Base-by-base conservation (phyloP, 1,139 yeast genomes). In the Geotrichum macrosporum region DNA sequence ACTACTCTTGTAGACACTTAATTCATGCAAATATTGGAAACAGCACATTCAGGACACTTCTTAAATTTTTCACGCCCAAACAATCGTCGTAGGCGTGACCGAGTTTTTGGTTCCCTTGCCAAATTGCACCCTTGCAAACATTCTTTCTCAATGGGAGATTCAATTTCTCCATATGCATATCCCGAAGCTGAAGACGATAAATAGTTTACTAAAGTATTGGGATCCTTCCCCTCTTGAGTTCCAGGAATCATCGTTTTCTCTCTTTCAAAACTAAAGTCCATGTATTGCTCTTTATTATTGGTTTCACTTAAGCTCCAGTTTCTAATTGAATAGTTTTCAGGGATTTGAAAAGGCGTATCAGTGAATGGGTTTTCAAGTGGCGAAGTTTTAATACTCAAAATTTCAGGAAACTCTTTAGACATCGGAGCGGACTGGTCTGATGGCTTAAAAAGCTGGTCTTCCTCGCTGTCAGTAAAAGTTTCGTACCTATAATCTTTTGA, bases 281-380 rank as follows among this genome's bases (percentile, higher is more conserved):
- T 9, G 16, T 13, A 13, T n/a, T 32, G 16, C n/a, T n/a, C n/a
- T n/a, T n/a, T n/a, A 12, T 12, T 30, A 30, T 13, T 6, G 33
- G 16, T 9, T 5, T 24, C 27, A 24, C 27, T 8, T 10, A 24
- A 8, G 10, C 27, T 24, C 27, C 27, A 24, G 27, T 24, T 10
- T 8, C 6, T 6, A 6, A 24, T 10, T 8, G 27, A 24, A 24
- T 24, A 24, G 27, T 10, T 24, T 24, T 24, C 9, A 24, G 27
- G 27, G 6, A 31, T 31, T 12, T 31, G 13, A 15, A 15, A 12
- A 8, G 34, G 34, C 8, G 35, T 16, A 19, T 33, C 35, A 19
- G 8, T 33, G 10, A 33, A 33, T 33, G 35, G 35, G 35, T 33
- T 33, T 15, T 33, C 21, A 5, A 33, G 19, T 5, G n/a, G n/a